Base-by-base conservation (phyloP, 164 flowering plant species). In the Chimonanthus salicifolius region DNA sequence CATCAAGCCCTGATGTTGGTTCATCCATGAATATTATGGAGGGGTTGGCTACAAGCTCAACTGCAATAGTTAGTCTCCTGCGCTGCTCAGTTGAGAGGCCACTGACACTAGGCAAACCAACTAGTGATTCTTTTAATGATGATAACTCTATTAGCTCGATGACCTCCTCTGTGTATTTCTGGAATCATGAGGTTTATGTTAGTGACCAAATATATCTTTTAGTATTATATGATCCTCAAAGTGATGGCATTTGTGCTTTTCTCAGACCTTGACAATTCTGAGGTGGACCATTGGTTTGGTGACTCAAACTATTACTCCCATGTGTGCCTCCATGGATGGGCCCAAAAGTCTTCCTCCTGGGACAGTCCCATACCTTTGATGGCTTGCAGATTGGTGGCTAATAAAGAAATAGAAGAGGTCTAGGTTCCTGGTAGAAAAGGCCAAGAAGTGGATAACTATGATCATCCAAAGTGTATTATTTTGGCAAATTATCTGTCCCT, bases 81-180 rank as follows among this genome's bases (percentile, higher is more conserved):
- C 97, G 84, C 74, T 92, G 93, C 82, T 92, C 97, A 5, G 87
- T 90, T 64, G 97, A 92, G 63, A 92, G 75, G 49, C 95, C 97
- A 85, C 75, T 84, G 68, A 81, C 79, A 33, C 94, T 92, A 62
- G 96, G 92, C 43, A 87, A 51, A 54, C 96, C 96, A 58, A 92
- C 96, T 49, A 92, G 73, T 21, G 83, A 62, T 76, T 89, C 88
- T 77, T 81, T 92, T 20, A 89, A 82, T 62, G 72, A 87, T 79
- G 85, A 88, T 71, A 92, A 90, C 80, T 92, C 97, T 69, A 89
- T 87, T 5, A 83, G 85, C 75, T 90, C 87, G 16, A 89, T 80
- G 33, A 92, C 97, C 85, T 88, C 93, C 33, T 86, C 71, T 47
- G 90, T 89, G 76, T 89, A 92, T 18, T 80, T 85, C 92, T 90